A percentile compares a stretch with the other conserved stretches of the same genome.
Evolutionary conservation across 1,139 yeast genomes (phyloP).

Genomic region (Candida tetrigidarum): DNA sequence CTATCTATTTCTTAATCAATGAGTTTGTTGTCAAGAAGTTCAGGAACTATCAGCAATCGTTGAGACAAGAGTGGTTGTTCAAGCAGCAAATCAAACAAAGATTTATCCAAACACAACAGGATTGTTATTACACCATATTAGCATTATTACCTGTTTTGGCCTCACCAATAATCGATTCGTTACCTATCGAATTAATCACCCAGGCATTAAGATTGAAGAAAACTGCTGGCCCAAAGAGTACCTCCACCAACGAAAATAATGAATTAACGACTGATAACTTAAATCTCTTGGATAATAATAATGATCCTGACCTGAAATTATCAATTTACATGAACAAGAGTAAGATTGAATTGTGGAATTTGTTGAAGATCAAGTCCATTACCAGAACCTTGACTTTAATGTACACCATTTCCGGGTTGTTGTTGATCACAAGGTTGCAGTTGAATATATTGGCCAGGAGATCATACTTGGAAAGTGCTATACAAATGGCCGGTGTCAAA

Average conservation of each 20-base stretch:
- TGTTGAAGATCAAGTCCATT: constrained; percentile 74
- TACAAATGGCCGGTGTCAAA: constrained; percentile 59
- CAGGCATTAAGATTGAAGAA: constrained; percentile 70
- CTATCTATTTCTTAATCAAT: constrained; percentile 61
- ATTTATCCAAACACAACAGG: constrained; percentile 91
- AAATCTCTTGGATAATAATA: constrained; percentile 35
- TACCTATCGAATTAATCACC: constrained; percentile 78
- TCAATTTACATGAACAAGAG: constrained; percentile 44
- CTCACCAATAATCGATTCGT: constrained; percentile 60
- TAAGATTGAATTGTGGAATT: constrained; percentile 85
- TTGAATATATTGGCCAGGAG: constrained; percentile 86
- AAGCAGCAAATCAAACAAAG: constrained; percentile 77
- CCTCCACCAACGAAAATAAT: constrained; percentile 28
- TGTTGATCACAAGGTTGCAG: constrained; percentile 81
- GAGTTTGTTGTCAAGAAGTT: constrained; percentile 64
- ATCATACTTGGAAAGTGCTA: constrained; percentile 81
- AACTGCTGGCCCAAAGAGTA: constrained; percentile 16
- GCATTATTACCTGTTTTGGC: constrained; percentile 82
- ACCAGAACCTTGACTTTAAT: constrained; percentile 74
- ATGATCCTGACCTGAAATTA: constrained; percentile 31
- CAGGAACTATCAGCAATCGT: constrained; percentile 65
- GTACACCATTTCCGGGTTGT: constrained; percentile 69
- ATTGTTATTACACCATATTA: constrained; percentile 82
- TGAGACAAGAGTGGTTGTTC: constrained; percentile 76
- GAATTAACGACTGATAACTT: constrained; percentile 46